Percentiles rank a stretch among this genome's conserved stretches.
Evolutionary conservation across 805 yeast species (phyloP).

Genomic region (Hanseniaspora mollemarum): DNA sequence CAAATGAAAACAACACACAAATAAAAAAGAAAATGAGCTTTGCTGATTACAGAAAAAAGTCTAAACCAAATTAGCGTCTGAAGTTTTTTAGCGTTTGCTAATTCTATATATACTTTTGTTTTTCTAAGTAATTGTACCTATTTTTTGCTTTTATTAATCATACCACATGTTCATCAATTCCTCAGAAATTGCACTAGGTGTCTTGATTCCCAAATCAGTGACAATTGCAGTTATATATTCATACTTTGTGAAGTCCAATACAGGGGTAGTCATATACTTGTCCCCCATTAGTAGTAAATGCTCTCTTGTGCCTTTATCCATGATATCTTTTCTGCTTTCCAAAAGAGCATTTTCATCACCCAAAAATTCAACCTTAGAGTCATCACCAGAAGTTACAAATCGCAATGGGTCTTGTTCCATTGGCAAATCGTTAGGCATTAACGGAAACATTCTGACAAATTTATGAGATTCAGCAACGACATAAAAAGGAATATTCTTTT

Average conservation of each 20-base stretch:
- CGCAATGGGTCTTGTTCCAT: slow-evolving; percentile 39
- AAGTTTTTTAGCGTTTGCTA: no score
- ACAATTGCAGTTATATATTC: slow-evolving; percentile 89
- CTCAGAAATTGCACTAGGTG: slow-evolving; percentile 97
- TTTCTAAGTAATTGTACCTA: no score
- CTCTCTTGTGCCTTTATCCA: slow-evolving; percentile 14
- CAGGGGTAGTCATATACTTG: slow-evolving; percentile 36
- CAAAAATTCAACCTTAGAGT: slow-evolving; percentile 6
- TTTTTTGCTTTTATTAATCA: slow-evolving; percentile 53
- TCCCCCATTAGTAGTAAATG: slow-evolving; percentile 26
- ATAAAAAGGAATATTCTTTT: slow-evolving; percentile 83
- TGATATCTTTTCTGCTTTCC: slow-evolving; percentile 21
- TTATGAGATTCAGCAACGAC: slow-evolving; percentile 93
- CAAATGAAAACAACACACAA: slow-evolving; percentile 5
- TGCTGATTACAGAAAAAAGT: slow-evolving; percentile 31
- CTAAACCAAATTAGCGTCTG: slow-evolving; percentile 17
- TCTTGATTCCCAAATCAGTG: slow-evolving; percentile 90
- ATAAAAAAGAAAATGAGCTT: slow-evolving; percentile 29
- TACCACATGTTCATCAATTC: slow-evolving; percentile 97
- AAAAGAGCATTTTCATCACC: slow-evolving; percentile 7
- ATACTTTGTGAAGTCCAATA: slow-evolving; percentile 89
- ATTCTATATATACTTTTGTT: no score
- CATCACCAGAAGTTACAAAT: slow-evolving; percentile 27
- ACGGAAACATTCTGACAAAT: slow-evolving; percentile 90
- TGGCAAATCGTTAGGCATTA: slow-evolving; percentile 85